These are phyloP conservation scores for Plectosphaerella cucumerina DNA, from an alignment of 2,329 filamentous ascomycete species.

Conservation along the genomic window DNA sequence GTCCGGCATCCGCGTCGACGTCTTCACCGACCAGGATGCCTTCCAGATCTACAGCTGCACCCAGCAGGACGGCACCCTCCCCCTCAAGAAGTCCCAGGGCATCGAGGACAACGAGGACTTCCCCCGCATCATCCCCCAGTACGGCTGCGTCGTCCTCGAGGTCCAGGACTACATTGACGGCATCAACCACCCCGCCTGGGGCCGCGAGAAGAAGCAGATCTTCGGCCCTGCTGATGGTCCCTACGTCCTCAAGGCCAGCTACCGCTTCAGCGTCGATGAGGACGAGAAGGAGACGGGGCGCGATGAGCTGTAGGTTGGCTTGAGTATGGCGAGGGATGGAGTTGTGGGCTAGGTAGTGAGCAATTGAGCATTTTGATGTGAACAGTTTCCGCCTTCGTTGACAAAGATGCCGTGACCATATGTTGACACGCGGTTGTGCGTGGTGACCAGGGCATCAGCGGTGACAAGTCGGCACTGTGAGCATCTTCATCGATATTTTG, in stretches of 20 bases:
- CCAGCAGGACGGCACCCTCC: slow-evolving; percentile 65
- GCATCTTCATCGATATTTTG: too few relatives aligned
- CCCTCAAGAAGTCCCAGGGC: slow-evolving; percentile 69
- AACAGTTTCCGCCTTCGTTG: too few relatives aligned
- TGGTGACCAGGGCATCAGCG: too few relatives aligned
- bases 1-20: slow-evolving; percentile 79
- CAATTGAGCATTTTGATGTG: not conserved
- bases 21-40: slow-evolving; percentile 80
- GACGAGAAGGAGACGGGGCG: not conserved
- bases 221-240: slow-evolving; percentile 55
- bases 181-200: slow-evolving; percentile 90
- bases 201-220: slow-evolving; percentile 57
- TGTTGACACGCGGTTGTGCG: too few relatives aligned
- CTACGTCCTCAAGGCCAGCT: slow-evolving; percentile 59
- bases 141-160: slow-evolving; percentile 86
- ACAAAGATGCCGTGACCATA: too few relatives aligned
- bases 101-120: slow-evolving; percentile 48
- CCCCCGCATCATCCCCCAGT: slow-evolving; percentile 63
- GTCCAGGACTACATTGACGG: slow-evolving; percentile 92
- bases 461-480: too few relatives aligned
- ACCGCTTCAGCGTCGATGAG: slow-evolving; percentile 51
- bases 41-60: slow-evolving; percentile 87
- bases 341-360: not conserved
- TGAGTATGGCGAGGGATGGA: not conserved
- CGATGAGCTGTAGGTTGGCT: not conserved